These are phyloP conservation scores for Colletotrichum lini DNA, from an alignment of 2,329 filamentous ascomycete genomes.

Conservation along the genomic window DNA sequence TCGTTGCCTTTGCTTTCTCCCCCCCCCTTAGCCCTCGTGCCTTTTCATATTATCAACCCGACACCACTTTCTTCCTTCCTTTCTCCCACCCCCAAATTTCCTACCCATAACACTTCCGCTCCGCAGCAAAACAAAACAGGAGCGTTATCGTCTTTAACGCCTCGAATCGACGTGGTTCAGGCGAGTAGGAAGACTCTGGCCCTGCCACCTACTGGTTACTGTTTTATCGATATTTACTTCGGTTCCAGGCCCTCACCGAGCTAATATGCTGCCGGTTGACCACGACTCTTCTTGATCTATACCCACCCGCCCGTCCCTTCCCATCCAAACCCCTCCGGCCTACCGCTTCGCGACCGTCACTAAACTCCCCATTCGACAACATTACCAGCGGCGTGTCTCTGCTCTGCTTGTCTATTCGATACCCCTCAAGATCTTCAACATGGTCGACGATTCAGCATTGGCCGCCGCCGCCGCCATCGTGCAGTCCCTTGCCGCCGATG, in stretches of 20 bases:
- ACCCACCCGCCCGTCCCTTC: slow-evolving; percentile 35
- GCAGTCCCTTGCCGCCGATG: slow-evolving; percentile 64
- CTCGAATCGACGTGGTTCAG: slow-evolving; percentile 35
- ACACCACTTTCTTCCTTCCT: slow-evolving; percentile 20
- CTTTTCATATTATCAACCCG: slow-evolving; percentile 23
- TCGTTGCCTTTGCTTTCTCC: slow-evolving; percentile 30
- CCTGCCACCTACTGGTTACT: slow-evolving; percentile 8
- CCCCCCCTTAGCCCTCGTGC: slow-evolving; percentile 14
- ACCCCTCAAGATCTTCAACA: slow-evolving; percentile 47
- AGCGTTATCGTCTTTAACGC: slow-evolving; percentile 25
- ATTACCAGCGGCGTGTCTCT: slow-evolving; percentile 9
- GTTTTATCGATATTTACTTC: slow-evolving; percentile 32
- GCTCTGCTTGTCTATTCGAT: slow-evolving; percentile 16
- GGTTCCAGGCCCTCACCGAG: slow-evolving; percentile 39
- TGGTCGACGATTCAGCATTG: slow-evolving; percentile 70
- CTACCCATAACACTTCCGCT: slow-evolving; percentile 6
- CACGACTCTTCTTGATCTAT: slow-evolving; percentile 37
- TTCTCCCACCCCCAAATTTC: neutral
- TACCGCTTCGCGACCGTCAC: slow-evolving; percentile 1
- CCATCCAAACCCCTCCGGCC: slow-evolving; percentile 16
- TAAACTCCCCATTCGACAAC: slow-evolving; percentile 3
- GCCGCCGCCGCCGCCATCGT: slow-evolving; percentile 68
- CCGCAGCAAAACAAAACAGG: slow-evolving; percentile 15
- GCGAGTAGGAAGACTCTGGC: slow-evolving; percentile 30
- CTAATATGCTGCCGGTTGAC: slow-evolving; percentile 41